These are phyloP conservation scores for Bruguiera parviflora DNA, from an alignment of 345 rosid species.

Conservation along the genomic window DNA sequence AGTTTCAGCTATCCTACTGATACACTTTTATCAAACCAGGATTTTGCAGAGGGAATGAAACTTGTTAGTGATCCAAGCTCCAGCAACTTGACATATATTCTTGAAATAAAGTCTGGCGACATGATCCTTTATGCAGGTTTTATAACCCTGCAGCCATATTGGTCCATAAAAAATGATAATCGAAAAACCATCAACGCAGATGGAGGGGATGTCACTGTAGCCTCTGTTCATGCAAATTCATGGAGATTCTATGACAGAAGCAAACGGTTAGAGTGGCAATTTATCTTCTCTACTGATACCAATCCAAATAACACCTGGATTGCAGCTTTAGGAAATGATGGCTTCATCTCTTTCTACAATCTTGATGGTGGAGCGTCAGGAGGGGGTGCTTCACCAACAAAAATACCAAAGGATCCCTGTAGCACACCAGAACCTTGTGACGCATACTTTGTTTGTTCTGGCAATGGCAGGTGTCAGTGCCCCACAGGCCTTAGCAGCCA, in stretches of 20 bases:
- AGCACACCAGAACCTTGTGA: constrained; percentile 67
- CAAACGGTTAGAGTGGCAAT: constrained; percentile 55
- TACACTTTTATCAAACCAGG: constrained; percentile 62
- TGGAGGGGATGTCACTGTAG: constrained; percentile 41
- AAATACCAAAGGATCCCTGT: constrained; percentile 64
- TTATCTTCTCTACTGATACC: constrained; percentile 28
- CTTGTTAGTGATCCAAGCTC: constrained; percentile 51
- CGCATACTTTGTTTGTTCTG: constrained; percentile 54
- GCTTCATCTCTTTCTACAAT: constrained; percentile 56
- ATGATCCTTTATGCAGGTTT: constrained; percentile 61
- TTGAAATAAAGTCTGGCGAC: constrained; percentile 78
- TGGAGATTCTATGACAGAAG: constrained; percentile 70
- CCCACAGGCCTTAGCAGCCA: constrained; percentile 38
- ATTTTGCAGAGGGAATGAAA: constrained; percentile 61
- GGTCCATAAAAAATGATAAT: constrained; percentile 61
- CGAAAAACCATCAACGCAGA: constrained; percentile 38
- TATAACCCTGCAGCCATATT: constrained; percentile 64
- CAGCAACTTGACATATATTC: constrained; percentile 56
- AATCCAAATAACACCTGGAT: constrained; percentile 64
- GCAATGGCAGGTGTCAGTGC: constrained; percentile 54
- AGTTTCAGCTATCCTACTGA: constrained; percentile 85
- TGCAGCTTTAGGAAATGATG: constrained; percentile 63
- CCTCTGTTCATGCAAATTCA: constrained; percentile 56
- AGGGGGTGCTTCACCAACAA: constrained; percentile 32
- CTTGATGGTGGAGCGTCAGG: constrained; percentile 30